A percentile compares a stretch with the other conserved stretches of the same genome.
Evolutionary conservation across 2,329 filamentous ascomycete species (phyloP).

Genomic region (Fusarium sp.): DNA sequence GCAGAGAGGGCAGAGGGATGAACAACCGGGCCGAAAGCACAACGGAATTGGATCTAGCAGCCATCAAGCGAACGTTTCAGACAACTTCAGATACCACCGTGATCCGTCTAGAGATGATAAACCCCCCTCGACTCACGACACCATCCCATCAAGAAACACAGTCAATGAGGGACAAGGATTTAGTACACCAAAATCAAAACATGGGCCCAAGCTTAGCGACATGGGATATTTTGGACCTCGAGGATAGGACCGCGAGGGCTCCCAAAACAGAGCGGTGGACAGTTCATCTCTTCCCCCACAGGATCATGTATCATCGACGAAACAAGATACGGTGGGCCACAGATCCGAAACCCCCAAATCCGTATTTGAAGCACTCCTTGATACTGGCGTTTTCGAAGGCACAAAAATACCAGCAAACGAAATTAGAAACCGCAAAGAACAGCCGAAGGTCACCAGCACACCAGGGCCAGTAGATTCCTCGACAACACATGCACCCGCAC

Average conservation of each 20-base stretch:
- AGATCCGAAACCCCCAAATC: slow-evolving; percentile 3
- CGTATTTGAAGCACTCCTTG: slow-evolving; percentile 29
- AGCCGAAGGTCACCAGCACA: neutral
- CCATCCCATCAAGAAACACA: neutral
- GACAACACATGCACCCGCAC: neutral
- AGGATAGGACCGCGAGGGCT: neutral
- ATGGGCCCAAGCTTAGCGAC: neutral
- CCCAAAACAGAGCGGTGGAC: neutral
- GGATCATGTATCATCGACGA: neutral
- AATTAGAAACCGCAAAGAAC: neutral
- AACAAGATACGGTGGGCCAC: neutral
- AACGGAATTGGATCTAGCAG: neutral
- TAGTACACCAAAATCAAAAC: neutral
- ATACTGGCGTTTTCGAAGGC: slow-evolving; percentile 41
- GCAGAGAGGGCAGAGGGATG: slow-evolving; percentile 23
- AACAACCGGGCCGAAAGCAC: neutral
- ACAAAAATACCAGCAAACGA: slow-evolving; percentile 13
- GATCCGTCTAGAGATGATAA: neutral
- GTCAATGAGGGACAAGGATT: neutral
- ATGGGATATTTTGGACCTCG: neutral
- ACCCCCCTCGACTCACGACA: neutral
- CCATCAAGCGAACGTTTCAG: neutral
- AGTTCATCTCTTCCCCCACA: neutral
- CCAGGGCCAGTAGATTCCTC: neutral
- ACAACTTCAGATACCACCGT: neutral